Percentiles rank a stretch among this genome's conserved stretches.
Evolutionary conservation across 2,329 filamentous ascomycete genomes (phyloP).

Genomic region (Ploettnerulaceae sp.): DNA sequence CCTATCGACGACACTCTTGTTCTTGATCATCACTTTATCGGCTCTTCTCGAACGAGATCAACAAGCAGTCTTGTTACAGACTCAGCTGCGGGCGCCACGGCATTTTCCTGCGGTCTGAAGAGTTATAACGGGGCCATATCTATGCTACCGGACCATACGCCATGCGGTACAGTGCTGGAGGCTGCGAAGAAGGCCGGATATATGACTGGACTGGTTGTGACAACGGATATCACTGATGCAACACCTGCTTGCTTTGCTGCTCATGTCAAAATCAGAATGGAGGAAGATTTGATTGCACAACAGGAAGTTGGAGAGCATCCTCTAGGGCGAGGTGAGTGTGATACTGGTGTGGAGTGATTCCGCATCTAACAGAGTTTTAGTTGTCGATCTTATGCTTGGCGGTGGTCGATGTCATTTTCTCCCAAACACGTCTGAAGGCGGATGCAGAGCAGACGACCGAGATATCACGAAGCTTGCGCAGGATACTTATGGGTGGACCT

Average conservation of each 20-base stretch:
- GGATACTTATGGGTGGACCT: constrained; percentile 72
- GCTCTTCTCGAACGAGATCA: constrained; percentile 81
- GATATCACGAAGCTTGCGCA: constrained; percentile 71
- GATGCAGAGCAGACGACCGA: constrained; percentile 74
- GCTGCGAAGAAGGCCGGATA: constrained; percentile 91
- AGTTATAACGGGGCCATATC: constrained; percentile 97
- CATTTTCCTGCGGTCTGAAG: constrained; percentile 88
- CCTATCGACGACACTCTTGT: constrained; percentile 69
- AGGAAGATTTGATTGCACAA: constrained; percentile 86
- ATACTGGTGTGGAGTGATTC: not conserved
- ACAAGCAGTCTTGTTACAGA: constrained; percentile 85
- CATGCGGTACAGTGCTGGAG: constrained; percentile 89
- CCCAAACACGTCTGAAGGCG: constrained; percentile 72
- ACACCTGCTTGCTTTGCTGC: constrained; percentile 93
- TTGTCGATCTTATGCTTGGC: constrained; percentile 88
- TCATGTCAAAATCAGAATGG: constrained; percentile 72
- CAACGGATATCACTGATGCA: constrained; percentile 90
- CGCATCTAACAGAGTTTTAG: constrained; percentile 28
- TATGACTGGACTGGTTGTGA: constrained; percentile 89
- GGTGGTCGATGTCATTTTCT: constrained; percentile 92
- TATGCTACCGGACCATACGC: constrained; percentile 75
- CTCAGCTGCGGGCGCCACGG: constrained; percentile 93
- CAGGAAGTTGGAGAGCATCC: constrained; percentile 88
- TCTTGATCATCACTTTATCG: constrained; percentile 86
- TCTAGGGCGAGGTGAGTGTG: constrained; percentile 54